Base-by-base conservation (phyloP, 108 stramenopile species). In the Ochromonas danica region DNA sequence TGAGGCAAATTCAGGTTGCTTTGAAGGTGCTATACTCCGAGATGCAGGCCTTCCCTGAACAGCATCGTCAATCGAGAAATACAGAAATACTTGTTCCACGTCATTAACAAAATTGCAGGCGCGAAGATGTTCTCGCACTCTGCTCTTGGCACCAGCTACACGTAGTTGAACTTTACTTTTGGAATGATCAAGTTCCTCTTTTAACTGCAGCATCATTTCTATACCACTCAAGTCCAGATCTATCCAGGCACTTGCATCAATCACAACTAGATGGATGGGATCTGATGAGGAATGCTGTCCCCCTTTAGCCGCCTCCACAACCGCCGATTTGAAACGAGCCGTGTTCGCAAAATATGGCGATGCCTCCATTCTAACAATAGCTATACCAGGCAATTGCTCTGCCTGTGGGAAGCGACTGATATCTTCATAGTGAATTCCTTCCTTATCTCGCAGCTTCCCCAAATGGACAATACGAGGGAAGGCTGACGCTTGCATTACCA, bases 321-420 rank as follows among this genome's bases (percentile, higher is more conserved):
- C 45, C 6, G 22, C 22, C 22, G 45, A 14, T 51, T 51, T 6
- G 45, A 51, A 51, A 51, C 22, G 22, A 51, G 6, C 22, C 6
- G 14, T 14, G 22, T 51, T 51, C 6, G 14, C 22, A 22, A 51
- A 51, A 51, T 22, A 14, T 51, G 22, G 22, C 22, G 45, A 51
- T 51, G 45, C 45, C 6, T 51, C 45, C 45, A 51, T 51, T 51
- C 45, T 51, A 51, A 51, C 22, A 51, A 51, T 51, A 51, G 45
- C 45, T 51, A 51, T 51, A 14, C 45, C 45, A 14, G 45, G 45
- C 14, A 51, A 14, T 22, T 51, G 45, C 22, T 22, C 22, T 51
- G 45, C 45, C 22, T 51, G 45, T 14, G 45, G 45, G 22, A 51
- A 51, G 14, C 45, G 45, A 14, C 6, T 6, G 45, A 51, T 51